Conservation (phyloP, 148 eudicot genomes). For the Silene latifolia region DNA sequence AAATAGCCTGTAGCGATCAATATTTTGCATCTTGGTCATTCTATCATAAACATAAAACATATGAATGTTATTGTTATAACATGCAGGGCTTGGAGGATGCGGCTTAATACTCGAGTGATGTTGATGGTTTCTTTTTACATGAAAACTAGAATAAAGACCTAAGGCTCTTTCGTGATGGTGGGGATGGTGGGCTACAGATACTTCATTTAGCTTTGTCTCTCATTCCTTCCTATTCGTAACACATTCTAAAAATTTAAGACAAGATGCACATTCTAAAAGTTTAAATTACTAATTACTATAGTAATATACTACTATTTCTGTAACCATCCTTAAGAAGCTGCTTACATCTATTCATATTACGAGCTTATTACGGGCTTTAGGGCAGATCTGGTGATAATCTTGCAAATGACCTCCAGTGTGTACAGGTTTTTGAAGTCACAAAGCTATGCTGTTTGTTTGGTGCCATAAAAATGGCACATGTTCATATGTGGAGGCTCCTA, state of each 20-base stretch:
- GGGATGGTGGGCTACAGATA: conserved; percentile 85
- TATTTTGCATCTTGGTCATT: too few species aligned
- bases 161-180: conserved; percentile 69
- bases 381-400: conserved; percentile 54
- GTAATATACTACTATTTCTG: neutral
- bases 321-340: neutral
- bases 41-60: too few species aligned
- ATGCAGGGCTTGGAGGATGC: conserved; percentile 90
- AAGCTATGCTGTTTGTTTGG: conserved; percentile 54
- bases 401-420: conserved; percentile 41
- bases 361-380: conserved; percentile 84
- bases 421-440: conserved; percentile 53
- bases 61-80: conserved; percentile 1
- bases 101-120: conserved; percentile 83
- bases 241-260: neutral
- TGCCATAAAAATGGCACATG: conserved; percentile 32
- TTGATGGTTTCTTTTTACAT: conserved; percentile 92
- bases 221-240: conserved; percentile 1
- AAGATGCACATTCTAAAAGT: too few species aligned
- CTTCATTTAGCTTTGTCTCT: conserved; percentile 55
- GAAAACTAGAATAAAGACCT: conserved; percentile 92
- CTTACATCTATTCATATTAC: conserved; percentile 72
- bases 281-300: too few species aligned
- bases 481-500: too few species aligned
- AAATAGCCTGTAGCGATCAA: too few species aligned